Base-by-base conservation (phyloP, 2,329 filamentous ascomycete genomes). In the Ciborinia camelliae region DNA sequence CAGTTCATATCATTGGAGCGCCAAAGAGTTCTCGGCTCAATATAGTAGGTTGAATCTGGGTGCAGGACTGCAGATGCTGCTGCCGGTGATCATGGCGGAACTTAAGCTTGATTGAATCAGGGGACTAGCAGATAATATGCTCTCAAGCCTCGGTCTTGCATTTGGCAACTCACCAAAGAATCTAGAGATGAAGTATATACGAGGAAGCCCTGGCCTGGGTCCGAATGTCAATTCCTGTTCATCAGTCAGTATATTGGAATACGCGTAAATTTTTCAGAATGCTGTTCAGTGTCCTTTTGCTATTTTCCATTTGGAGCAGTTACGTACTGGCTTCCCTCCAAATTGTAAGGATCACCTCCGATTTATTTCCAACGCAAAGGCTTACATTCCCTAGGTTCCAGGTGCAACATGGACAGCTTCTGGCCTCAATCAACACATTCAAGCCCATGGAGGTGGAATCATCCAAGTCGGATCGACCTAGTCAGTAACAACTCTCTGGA, bases 381-480 rank as follows among this genome's bases (percentile, higher is more conserved):
- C 62, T 63, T 35, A 63, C 32, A 15, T 4, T 28, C 23, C 41
- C 41, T 18, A 73, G 72, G 55, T 75, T 20, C 68, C 73, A 9
- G 73, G 73, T 7, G 71, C 73, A 63, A 74, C 73, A 20, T 69
- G 69, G 52, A 75, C 73, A 1, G 68, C 71, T 14, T 69, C 68
- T 47, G 73, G 72, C 14, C 70, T 70, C 6, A 79, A 82, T 57
- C 79, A 82, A 39, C 85, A 87, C 68, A 78, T 90, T 3, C 86
- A 90, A 77, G 87, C 87, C 0, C 87, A 90, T 70, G 87, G 87
- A 1, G 84, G 82, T 1, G 86, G 86, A 48, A 79, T 90, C n/a
- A 81, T 88, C 71, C 78, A 84, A 69, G 82, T 84, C 1, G 79
- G 80, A 51, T 79, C 77, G 12, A 82, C 81, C 0, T 90, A 58